These are phyloP conservation scores for Microbotryum lychnidis-dioicae DNA, from an alignment of 1,284 basidiomycete genomes.

Conservation along the genomic window DNA sequence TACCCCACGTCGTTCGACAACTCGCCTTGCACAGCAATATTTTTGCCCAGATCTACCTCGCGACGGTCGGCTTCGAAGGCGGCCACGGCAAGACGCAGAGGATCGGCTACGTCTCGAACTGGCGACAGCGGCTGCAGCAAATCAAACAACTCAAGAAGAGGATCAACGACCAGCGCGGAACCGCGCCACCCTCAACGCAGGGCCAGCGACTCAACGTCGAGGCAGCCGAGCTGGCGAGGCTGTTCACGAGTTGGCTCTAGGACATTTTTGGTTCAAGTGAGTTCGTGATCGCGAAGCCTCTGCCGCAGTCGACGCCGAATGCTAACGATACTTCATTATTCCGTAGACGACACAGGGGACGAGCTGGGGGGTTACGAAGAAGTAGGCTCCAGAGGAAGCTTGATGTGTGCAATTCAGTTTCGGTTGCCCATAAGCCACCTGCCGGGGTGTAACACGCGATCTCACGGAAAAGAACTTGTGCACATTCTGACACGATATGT, in stretches of 20 bases:
- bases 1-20: slow-evolving; percentile 76
- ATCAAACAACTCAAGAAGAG: slow-evolving; percentile 49
- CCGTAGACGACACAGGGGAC: too few relatives aligned
- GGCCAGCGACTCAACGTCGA: slow-evolving; percentile 22
- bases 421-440: too few relatives aligned
- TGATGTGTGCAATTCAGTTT: too few relatives aligned
- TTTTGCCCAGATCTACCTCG: slow-evolving; percentile 73
- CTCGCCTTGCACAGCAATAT: slow-evolving; percentile 76
- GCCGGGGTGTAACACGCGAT: too few relatives aligned
- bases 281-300: background rate
- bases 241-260: slow-evolving; percentile 26
- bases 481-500: too few relatives aligned
- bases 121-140: slow-evolving; percentile 68
- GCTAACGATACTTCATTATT: too few relatives aligned
- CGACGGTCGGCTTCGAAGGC: slow-evolving; percentile 59
- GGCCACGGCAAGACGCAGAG: slow-evolving; percentile 38
- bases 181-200: background rate
- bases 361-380: too few relatives aligned
- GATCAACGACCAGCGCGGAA: slow-evolving; percentile 10
- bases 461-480: too few relatives aligned
- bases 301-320: too few relatives aligned
- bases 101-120: slow-evolving; percentile 79
- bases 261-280: background rate
- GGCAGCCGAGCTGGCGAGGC: slow-evolving; percentile 20
- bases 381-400: too few relatives aligned